These are phyloP conservation scores for Zizania palustris DNA, from an alignment of 202 grass and related monocot species.

Conservation along the genomic window DNA sequence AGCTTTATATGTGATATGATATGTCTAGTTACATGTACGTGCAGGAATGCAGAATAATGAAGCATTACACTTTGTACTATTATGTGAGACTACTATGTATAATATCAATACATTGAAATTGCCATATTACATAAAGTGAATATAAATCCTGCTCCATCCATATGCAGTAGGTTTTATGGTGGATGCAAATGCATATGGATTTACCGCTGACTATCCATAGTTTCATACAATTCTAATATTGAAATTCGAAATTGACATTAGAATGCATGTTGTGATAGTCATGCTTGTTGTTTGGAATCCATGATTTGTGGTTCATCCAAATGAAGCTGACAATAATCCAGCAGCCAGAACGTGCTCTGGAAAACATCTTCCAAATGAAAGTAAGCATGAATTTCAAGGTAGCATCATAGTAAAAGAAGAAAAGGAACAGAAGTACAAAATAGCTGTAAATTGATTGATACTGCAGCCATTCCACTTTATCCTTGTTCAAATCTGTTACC, in stretches of 20 bases:
- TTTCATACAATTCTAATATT: not conserved
- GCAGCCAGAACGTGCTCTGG: not conserved
- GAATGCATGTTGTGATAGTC: not conserved
- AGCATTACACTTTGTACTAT: not conserved
- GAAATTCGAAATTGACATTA: not conserved
- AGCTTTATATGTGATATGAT: too few species aligned
- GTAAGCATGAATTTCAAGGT: not conserved
- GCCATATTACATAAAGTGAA: not conserved
- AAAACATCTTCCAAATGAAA: slow-evolving; percentile 8
- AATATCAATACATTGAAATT: not conserved
- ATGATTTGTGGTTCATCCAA: not conserved
- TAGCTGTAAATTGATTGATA: not conserved
- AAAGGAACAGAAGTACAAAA: not conserved
- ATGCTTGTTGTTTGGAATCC: slow-evolving; percentile 33
- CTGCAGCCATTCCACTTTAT: slow-evolving; percentile 17
- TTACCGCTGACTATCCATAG: not conserved
- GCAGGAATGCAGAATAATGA: too few species aligned
- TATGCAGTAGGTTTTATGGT: slow-evolving; percentile 2
- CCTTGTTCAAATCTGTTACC: slow-evolving; percentile 12
- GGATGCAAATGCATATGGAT: slow-evolving; percentile 1
- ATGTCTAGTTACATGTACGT: not conserved
- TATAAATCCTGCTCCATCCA: not conserved
- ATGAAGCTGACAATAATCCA: not conserved
- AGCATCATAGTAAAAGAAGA: not conserved
- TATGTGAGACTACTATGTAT: not conserved